These are phyloP conservation scores for Candida qinlingensis DNA, from an alignment of 805 yeast species.

Conservation along the genomic window DNA sequence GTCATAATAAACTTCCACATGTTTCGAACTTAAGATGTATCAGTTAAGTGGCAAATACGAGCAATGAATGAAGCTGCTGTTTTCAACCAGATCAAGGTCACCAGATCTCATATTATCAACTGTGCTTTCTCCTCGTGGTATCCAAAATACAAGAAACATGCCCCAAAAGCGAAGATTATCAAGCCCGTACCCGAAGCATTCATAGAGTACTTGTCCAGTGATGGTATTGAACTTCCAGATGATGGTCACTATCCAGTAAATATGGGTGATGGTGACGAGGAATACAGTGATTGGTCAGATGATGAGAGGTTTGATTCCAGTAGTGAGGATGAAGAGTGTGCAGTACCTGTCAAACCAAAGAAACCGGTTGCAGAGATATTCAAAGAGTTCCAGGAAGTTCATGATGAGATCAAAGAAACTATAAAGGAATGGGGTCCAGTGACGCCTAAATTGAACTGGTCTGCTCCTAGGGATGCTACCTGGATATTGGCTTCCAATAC, in stretches of 20 bases:
- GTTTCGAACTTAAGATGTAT: too few species aligned
- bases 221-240: conserved; percentile 61
- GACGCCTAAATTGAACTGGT: conserved; percentile 93
- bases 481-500: conserved; percentile 85
- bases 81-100: conserved; percentile 23
- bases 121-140: conserved; percentile 63
- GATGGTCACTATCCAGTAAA: conserved; percentile 34
- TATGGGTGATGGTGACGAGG: conserved; percentile 47
- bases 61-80: conserved; percentile 11
- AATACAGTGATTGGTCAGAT: conserved; percentile 72
- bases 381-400: conserved; percentile 52
- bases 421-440: conserved; percentile 54
- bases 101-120: conserved; percentile 39
- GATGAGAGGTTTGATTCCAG: conserved; percentile 24
- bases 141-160: conserved; percentile 38
- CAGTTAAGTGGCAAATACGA: not conserved
- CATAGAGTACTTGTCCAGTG: conserved; percentile 54
- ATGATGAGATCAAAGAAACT: conserved; percentile 39
- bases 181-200: conserved; percentile 54
- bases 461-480: conserved; percentile 90
- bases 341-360: conserved; percentile 6
- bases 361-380: conserved; percentile 23
- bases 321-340: conserved; percentile 12
- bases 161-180: conserved; percentile 49
- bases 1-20: not conserved